Evolutionary conservation across 2,329 filamentous ascomycete genomes (phyloP), one percentile per base, ranked within the genome.

Genomic region (Calonectria hongkongensis): DNA sequence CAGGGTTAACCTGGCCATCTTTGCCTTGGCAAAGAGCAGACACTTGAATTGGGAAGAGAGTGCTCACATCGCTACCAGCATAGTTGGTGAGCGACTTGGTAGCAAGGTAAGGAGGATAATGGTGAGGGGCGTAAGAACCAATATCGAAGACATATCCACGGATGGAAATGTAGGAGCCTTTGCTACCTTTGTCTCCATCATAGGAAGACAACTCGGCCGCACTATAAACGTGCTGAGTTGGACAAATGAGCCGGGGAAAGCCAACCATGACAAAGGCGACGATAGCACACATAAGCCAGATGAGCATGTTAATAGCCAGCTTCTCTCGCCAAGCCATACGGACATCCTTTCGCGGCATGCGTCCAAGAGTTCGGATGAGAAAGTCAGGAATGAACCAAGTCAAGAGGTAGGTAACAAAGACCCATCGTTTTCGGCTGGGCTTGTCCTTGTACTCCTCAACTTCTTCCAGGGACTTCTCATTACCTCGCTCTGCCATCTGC

Each of bases 281-380:
- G 62, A 94, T 84, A 18, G 86, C 87, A 85, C 96, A 98, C 82
- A 90, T 91, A 70, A 96, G 87, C 97, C 97, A 99, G 82, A 99
- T 99, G 81, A 98, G 90, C 83, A 99, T 89, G 87, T 99, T 99
- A 89, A 99, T 99, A 67, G 97, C 96, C 72, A 99, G 84, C 88
- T 99, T 99, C 84, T 99, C 97, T 81, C 97, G 91, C 97, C 97
- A 99, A 0, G 97, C 97, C 82, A 94, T 89, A 28, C 96, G 94
- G 10, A 99, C 92, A 83, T 99, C 97, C 82, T 97, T 97, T 73
- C 97, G 94, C 72, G 94, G 90, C 93, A 98, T 98, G 65, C 94
- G 90, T 27, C 96, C 96, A 48, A 98, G 73, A 79, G 88, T 88
- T 67, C 92, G 91, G 82, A 98, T 94, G 51, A 93, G 80, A 78